These are phyloP conservation scores for Fusarium pininemorale DNA, from an alignment of 2,329 filamentous ascomycete genomes.

Conservation along the genomic window DNA sequence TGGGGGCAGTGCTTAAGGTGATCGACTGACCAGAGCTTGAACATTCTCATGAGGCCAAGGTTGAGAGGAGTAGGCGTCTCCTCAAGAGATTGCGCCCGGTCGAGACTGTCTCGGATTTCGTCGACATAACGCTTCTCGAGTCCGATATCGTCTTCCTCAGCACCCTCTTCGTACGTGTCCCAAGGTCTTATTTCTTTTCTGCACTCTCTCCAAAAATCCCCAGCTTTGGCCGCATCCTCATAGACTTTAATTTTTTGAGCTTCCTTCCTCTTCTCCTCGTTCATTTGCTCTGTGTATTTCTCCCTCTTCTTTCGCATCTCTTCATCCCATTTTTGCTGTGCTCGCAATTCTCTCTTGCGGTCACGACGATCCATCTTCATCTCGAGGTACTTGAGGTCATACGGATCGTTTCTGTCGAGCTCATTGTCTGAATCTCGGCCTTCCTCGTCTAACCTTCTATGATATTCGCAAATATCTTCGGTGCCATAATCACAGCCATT, in stretches of 20 bases:
- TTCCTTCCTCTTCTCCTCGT: background rate
- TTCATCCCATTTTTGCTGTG: background rate
- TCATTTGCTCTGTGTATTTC: background rate
- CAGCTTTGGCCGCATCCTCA: accelerated
- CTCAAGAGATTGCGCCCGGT: background rate
- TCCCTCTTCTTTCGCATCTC: no score
- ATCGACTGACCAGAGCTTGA: background rate
- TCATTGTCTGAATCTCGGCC: background rate
- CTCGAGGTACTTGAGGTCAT: background rate
- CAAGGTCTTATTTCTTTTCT: background rate
- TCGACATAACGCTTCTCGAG: background rate
- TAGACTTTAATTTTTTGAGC: background rate
- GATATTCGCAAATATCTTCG: background rate
- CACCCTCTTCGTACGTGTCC: background rate
- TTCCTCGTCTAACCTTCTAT: background rate
- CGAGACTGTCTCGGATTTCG: background rate
- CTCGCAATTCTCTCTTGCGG: background rate
- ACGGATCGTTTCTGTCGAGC: background rate
- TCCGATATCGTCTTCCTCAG: background rate
- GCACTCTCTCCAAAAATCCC: accelerated
- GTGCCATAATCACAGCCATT: background rate
- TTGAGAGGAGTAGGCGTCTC: background rate
- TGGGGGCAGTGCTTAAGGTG: background rate
- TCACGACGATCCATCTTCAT: background rate
- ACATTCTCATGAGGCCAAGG: background rate